Base-by-base conservation (phyloP, 2,329 filamentous ascomycete genomes). In the Trichoderma sp. region DNA sequence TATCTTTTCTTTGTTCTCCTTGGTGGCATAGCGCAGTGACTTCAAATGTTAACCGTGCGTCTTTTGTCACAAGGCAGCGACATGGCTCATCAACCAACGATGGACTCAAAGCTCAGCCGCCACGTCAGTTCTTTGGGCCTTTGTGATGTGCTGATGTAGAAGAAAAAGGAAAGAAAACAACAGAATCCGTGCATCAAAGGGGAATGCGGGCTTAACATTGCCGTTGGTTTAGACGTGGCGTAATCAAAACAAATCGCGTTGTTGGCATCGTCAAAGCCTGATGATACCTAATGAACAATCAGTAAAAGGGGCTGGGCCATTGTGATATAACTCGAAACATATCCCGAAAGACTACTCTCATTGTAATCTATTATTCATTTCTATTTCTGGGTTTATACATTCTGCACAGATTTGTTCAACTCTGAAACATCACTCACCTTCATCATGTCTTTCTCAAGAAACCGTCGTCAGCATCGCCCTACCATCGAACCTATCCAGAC, bases 1-100 rank as follows among this genome's bases (percentile, higher is more conserved):
- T 31, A 31, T 45, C 14, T 1, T 27, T 45, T 27, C 74, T 75
- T 75, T 75, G 65, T 75, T 59, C 45, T 59, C 12, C 24, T 29
- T 67, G 72, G 24, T 67, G 68, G 29, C 21, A 60, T 31, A 21
- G 35, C 14, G 41, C 35, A 29, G 60, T 14, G 24, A 11, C 18
- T 41, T 29, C 29, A 29, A 29, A 29, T 35, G 41, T 18, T 18
- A 18, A 38, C 69, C 41, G 60, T 63, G 31, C 60, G 69, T 11
- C 69, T 73, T 45, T 73, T 73, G 60, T 73, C 41, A 53, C 60
- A 35, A n/a, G 53, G 18, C 5, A 27, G 29, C 41, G 9, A 35
- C 29, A 68, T 65, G 59, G 27, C 29, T 14, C 66, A 59, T 71
- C 66, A 66, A 66, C 67, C 59, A 75, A 67, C 14, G 50, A 38